Percentiles rank a stretch among this genome's conserved stretches.
Evolutionary conservation across 257 asterid genomes (phyloP).

Genomic region (Oldenlandia corymbosa): DNA sequence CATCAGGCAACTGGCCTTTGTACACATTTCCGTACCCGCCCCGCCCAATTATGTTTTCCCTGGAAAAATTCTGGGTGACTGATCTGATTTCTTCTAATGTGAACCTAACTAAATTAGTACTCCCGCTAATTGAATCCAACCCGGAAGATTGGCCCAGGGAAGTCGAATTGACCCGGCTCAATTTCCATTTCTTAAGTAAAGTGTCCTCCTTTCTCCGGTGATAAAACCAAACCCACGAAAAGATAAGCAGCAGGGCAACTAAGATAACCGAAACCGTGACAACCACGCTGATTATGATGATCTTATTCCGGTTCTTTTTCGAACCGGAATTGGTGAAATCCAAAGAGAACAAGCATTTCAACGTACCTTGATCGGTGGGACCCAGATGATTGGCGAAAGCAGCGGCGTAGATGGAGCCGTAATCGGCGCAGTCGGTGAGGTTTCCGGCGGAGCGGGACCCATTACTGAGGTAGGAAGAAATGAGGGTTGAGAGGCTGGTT

Average conservation of each 20-base stretch:
- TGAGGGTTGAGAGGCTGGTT: slow-evolving; percentile 45
- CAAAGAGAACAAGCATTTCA: slow-evolving; percentile 65
- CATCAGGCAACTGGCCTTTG: slow-evolving; percentile 65
- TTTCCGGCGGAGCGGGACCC: slow-evolving; percentile 36
- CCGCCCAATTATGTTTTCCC: slow-evolving; percentile 55
- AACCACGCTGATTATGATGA: slow-evolving; percentile 33
- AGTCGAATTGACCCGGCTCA: slow-evolving; percentile 18
- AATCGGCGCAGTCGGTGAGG: slow-evolving; percentile 61
- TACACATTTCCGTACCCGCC: slow-evolving; percentile 94
- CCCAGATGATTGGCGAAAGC: slow-evolving; percentile 58
- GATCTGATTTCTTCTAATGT: slow-evolving; percentile 58
- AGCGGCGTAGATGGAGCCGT: slow-evolving; percentile 57
- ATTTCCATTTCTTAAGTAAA: slow-evolving; percentile 19
- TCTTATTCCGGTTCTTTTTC: slow-evolving; percentile 21
- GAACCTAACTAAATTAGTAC: slow-evolving; percentile 56
- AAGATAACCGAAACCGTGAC: slow-evolving; percentile 19
- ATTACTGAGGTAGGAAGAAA: slow-evolving; percentile 46
- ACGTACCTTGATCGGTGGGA: slow-evolving; percentile 65
- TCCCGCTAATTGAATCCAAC: slow-evolving; percentile 56
- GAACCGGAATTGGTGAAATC: slow-evolving; percentile 28
- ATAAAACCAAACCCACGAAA: slow-evolving; percentile 28
- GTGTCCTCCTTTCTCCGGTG: slow-evolving; percentile 27
- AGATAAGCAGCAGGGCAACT: slow-evolving; percentile 22
- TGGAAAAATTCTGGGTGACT: slow-evolving; percentile 54
- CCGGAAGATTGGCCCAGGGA: slow-evolving; percentile 20